Evolutionary conservation across 164 flowering plant species (phyloP), one percentile per base, ranked within the genome.

Genomic region (Litsea cubeba): DNA sequence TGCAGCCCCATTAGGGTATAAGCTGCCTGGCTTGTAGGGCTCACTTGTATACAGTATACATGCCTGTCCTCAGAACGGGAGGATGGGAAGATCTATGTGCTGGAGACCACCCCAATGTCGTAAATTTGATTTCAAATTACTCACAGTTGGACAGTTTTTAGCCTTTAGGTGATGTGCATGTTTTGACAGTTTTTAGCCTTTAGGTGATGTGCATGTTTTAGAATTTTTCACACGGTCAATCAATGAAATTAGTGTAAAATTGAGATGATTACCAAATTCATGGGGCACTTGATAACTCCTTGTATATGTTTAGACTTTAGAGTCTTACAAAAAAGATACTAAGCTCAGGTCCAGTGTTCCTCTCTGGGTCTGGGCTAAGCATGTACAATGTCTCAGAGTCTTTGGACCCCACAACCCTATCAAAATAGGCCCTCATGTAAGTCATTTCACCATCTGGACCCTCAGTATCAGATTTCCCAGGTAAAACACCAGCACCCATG

Each of bases 401-500:
- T 14, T 54, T 54, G 0, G 93, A 88, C 12, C 91, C 94, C 1
- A 78, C 75, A 18, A 88, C 89, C 1, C 94, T 79, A 72, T 91
- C 91, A n/a, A 88, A 91, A 28, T 78, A 66, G 5, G 91, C 91
- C n/a, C 94, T 22, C 90, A 91, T 85, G 71, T 91, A 88, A 32
- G 89, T 83, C 69, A 91, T 49, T 65, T 89, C 91, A 1, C 89
- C 90, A 3, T 84, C 90, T 1, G 74, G 58, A 17, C 46, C 65
- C 5, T 81, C 82, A 14, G 68, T 28, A 1, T 78, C 82, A 0
- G 78, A 68, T 63, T 70, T 79, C 51, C 81, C 82, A 3, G 95
- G 97, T 3, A 92, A 72, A 3, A 90, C 93, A 0, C 97, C 97
- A 0, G 93, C 97, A 5, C 97, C 97, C 95, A 90, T 88, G 0